Percentiles rank a stretch among this genome's conserved stretches.
Conservation (phyloP, 352 stramenopile genomes). For the Pythium dissimile region DNA sequence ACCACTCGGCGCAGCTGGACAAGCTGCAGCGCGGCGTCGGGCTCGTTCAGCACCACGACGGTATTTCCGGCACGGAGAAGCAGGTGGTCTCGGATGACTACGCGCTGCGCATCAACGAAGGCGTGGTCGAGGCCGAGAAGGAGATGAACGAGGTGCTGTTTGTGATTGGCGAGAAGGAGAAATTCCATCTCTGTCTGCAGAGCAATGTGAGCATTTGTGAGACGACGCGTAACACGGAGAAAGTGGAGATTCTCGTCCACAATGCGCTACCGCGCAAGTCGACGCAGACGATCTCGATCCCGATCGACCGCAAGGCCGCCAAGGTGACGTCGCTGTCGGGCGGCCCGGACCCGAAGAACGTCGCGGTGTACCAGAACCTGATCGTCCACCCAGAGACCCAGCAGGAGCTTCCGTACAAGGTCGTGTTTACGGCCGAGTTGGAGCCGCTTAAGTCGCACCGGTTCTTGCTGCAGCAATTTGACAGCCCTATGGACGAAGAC, state of each 20-base stretch:
- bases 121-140: conserved; percentile 60
- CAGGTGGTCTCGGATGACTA: conserved; percentile 96
- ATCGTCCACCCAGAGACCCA: conserved; percentile 47
- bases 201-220: conserved; percentile 93
- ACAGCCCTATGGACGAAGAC: conserved; percentile 19
- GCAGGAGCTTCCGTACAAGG: conserved; percentile 52
- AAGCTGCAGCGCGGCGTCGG: conserved; percentile 88
- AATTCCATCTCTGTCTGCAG: conserved; percentile 65
- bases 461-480: conserved; percentile 48
- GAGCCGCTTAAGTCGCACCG: conserved; percentile 45
- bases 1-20: conserved; percentile 43
- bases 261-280: conserved; percentile 58
- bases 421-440: conserved; percentile 65
- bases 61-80: conserved; percentile 93
- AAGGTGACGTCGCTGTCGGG: conserved; percentile 38
- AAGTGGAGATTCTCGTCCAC: conserved; percentile 74
- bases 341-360: conserved; percentile 28
- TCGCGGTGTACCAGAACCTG: conserved; percentile 52
- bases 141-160: conserved; percentile 75
- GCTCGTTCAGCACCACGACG: conserved; percentile 97
- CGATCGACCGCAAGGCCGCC: conserved; percentile 42
- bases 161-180: conserved; percentile 63
- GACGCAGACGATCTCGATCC: conserved; percentile 57
- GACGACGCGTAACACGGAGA: conserved; percentile 51
- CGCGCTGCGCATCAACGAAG: conserved; percentile 86